phyloP scores from a whole-genome alignment of 2,329 filamentous ascomycete genomes.

The Colletotrichum liaoningense region DNA sequence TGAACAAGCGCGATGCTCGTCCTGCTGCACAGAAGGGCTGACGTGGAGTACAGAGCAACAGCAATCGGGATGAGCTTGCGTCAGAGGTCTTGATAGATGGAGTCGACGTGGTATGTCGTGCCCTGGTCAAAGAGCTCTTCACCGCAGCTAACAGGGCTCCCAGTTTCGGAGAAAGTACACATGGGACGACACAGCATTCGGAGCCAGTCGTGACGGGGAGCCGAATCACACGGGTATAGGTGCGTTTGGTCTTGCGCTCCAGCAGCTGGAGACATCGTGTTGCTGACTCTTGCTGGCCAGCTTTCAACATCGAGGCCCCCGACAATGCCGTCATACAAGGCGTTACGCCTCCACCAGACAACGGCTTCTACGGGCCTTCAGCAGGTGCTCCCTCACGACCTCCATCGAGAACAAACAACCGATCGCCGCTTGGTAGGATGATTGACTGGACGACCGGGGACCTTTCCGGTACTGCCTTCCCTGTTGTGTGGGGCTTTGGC shows the following conservation, averaged over 20 bases:
- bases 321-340: conserved; percentile 57
- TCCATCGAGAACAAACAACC: conserved; percentile 69
- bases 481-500: conserved; percentile 29
- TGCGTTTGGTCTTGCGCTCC: conserved; percentile 43
- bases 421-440: conserved; percentile 66
- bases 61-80: conserved; percentile 58
- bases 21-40: conserved; percentile 1
- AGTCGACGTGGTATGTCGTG: conserved; percentile 59
- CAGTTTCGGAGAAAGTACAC: conserved; percentile 62
- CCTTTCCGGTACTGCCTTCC: conserved; percentile 34
- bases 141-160: conserved; percentile 14
- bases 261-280: neutral
- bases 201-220: conserved; percentile 63
- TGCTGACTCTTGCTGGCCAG: conserved; percentile 44
- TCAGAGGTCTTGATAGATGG: conserved; percentile 50
- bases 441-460: conserved; percentile 59
- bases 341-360: conserved; percentile 52
- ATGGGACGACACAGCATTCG: conserved; percentile 68
- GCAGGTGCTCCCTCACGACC: conserved; percentile 67
- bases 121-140: conserved; percentile 2
- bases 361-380: conserved; percentile 45
- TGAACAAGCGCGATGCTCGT: neutral
- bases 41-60: conserved; percentile 50
- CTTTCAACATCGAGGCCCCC: conserved; percentile 67
- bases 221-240: conserved; percentile 56